Conservation (phyloP, 148 eudicot species). For the Nepenthes mirabilis region DNA sequence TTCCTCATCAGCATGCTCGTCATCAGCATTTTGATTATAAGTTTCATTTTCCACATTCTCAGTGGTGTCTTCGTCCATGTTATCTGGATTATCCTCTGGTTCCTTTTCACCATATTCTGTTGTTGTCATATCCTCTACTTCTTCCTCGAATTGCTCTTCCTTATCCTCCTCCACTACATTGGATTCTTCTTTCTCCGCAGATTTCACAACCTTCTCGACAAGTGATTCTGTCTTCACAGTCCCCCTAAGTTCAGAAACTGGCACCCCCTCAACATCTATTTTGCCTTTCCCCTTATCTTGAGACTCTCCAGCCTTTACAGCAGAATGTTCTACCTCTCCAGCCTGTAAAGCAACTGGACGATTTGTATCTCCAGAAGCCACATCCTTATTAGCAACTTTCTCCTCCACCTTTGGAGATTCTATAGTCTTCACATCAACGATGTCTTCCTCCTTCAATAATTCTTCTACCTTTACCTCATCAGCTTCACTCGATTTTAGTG, state of each 20-base stretch:
- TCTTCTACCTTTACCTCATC: slow-evolving; percentile 18
- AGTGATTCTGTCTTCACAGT: slow-evolving; percentile 10
- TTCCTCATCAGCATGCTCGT: slow-evolving; percentile 22
- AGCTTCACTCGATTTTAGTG: slow-evolving; percentile 15
- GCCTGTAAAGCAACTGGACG: slow-evolving; percentile 8
- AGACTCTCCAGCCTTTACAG: slow-evolving; percentile 9
- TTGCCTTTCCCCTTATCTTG: slow-evolving; percentile 19
- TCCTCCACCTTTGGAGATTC: slow-evolving; percentile 13
- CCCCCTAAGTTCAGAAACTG: slow-evolving; percentile 4
- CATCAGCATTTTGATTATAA: slow-evolving; percentile 19
- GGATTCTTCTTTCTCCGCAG: slow-evolving; percentile 6
- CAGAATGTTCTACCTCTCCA: slow-evolving; percentile 8
- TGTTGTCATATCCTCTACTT: not conserved
- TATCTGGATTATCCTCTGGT: slow-evolving; percentile 1
- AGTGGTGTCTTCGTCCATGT: slow-evolving; percentile 15
- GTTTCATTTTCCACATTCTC: slow-evolving; percentile 19
- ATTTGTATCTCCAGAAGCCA: slow-evolving; percentile 15
- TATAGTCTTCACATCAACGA: slow-evolving; percentile 11
- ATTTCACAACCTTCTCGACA: slow-evolving; percentile 8
- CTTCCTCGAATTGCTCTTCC: not conserved
- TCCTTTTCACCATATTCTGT: slow-evolving; percentile 3
- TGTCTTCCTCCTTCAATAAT: slow-evolving; percentile 16
- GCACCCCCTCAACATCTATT: slow-evolving; percentile 13
- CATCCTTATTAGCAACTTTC: slow-evolving; percentile 7
- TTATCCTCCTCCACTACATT: not conserved